Percentiles rank a stretch among this genome's conserved stretches.
Evolutionary conservation across 768 basidiomycete genomes (phyloP).

Genomic region (Lyophyllum atratum): DNA sequence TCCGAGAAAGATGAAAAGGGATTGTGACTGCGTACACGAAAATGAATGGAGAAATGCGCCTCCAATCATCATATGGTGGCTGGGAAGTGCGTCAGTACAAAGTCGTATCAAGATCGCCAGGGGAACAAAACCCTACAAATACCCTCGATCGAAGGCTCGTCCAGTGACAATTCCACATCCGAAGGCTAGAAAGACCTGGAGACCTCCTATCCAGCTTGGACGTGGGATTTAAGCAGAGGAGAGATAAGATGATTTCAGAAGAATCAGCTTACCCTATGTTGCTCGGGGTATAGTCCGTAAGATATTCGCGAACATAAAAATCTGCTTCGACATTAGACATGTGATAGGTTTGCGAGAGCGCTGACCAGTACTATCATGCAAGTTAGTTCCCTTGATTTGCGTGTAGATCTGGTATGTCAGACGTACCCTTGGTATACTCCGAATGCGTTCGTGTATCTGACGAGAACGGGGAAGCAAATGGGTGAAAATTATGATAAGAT

Average conservation of each 20-base stretch:
- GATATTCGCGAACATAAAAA: slow-evolving; percentile 24
- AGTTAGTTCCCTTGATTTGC: neutral
- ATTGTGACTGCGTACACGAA: slow-evolving; percentile 4
- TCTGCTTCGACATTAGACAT: neutral
- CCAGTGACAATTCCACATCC: slow-evolving; percentile 24
- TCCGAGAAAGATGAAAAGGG: neutral
- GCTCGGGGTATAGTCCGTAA: slow-evolving; percentile 19
- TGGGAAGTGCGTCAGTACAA: too few relatives aligned
- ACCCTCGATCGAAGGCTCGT: slow-evolving; percentile 29
- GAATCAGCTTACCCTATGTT: slow-evolving; percentile 17
- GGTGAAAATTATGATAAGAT: neutral
- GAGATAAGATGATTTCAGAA: neutral
- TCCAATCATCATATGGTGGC: slow-evolving; percentile 19
- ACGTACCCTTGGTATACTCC: slow-evolving; percentile 23
- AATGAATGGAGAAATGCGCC: slow-evolving; percentile 14
- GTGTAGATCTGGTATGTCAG: too few relatives aligned
- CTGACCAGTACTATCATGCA: neutral
- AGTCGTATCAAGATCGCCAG: too few relatives aligned
- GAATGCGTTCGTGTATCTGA: slow-evolving; percentile 19
- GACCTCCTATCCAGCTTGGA: slow-evolving; percentile 52
- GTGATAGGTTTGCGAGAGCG: neutral
- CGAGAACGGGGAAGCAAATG: neutral
- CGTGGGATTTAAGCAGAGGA: neutral
- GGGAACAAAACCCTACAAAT: slow-evolving; percentile 22
- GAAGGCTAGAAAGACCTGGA: slow-evolving; percentile 42